Evolutionary conservation across 441 rosid species (phyloP).

Genomic region (Erodium trifolium): DNA sequence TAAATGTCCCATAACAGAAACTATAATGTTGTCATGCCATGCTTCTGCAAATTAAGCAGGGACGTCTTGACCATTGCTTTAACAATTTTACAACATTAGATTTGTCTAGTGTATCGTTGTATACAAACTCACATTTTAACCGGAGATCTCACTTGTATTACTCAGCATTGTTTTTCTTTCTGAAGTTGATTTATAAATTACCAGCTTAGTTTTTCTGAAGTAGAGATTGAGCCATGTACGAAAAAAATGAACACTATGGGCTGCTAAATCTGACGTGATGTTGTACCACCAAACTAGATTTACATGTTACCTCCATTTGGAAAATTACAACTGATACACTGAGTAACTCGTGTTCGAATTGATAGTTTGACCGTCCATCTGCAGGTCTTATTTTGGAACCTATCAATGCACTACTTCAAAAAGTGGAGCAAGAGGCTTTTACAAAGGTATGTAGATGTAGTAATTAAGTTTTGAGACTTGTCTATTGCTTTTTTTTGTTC

Average conservation of each 20-base stretch:
- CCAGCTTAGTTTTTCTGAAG: background rate
- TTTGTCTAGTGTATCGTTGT: background rate
- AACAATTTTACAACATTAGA: background rate
- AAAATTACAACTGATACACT: background rate
- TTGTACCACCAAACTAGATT: background rate
- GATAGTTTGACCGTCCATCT: conserved; percentile 1
- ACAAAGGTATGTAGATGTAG: conserved; percentile 40
- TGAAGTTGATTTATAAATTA: conserved; percentile 2
- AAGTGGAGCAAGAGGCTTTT: conserved; percentile 68
- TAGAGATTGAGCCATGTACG: background rate
- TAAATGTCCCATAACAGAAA: background rate
- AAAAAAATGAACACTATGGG: background rate
- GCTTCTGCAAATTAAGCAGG: background rate
- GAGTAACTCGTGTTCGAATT: background rate
- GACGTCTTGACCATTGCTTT: background rate
- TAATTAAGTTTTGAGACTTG: background rate
- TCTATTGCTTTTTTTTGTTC: background rate
- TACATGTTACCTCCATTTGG: background rate
- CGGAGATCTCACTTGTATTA: conserved; percentile 3
- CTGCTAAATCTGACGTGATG: background rate
- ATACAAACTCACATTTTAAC: background rate
- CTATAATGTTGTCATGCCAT: background rate
- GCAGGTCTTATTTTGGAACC: conserved; percentile 72
- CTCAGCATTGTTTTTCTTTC: background rate
- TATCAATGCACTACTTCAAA: conserved; percentile 55